Conservation (phyloP, 345 rosid genomes). For the Rhodamnia rubescens region DNA sequence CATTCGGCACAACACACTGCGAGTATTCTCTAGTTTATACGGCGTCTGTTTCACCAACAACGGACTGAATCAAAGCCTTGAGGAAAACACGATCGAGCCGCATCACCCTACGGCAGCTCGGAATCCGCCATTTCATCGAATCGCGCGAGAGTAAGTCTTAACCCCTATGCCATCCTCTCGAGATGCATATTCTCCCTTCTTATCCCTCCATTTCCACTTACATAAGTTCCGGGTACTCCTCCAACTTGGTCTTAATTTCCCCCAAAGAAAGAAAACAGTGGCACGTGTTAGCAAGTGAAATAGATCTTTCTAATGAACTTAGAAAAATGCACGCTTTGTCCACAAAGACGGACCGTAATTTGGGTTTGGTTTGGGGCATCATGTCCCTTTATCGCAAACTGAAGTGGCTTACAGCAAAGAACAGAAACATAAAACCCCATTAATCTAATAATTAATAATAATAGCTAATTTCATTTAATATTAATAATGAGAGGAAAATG, state of each 20-base stretch:
- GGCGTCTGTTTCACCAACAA: too few relatives aligned
- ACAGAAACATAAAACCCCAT: conserved; percentile 6
- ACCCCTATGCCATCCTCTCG: too few relatives aligned
- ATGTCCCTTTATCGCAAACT: conserved; percentile 1
- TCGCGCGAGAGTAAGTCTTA: too few relatives aligned
- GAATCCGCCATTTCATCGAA: not conserved
- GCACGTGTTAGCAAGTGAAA: not conserved
- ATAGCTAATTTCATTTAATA: not conserved
- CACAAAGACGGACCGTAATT: conserved; percentile 22
- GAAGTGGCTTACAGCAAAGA: conserved; percentile 35
- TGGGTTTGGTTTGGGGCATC: not conserved
- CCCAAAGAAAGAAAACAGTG: not conserved
- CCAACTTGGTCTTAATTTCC: not conserved
- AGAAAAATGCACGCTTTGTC: not conserved
- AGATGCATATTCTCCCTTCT: not conserved
- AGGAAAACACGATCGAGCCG: too few relatives aligned
- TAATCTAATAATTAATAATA: not conserved
- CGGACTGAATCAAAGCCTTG: too few relatives aligned
- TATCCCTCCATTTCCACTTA: not conserved
- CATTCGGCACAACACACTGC: too few relatives aligned
- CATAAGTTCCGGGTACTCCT: not conserved
- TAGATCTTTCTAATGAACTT: not conserved
- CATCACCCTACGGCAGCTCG: not conserved
- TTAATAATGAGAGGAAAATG: not conserved
- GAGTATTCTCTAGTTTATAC: too few relatives aligned